Percentiles rank a stretch among this genome's conserved stretches.
phyloP scores from a whole-genome alignment of 805 yeast genomes.

The Kazachstania bromeliacearum region DNA sequence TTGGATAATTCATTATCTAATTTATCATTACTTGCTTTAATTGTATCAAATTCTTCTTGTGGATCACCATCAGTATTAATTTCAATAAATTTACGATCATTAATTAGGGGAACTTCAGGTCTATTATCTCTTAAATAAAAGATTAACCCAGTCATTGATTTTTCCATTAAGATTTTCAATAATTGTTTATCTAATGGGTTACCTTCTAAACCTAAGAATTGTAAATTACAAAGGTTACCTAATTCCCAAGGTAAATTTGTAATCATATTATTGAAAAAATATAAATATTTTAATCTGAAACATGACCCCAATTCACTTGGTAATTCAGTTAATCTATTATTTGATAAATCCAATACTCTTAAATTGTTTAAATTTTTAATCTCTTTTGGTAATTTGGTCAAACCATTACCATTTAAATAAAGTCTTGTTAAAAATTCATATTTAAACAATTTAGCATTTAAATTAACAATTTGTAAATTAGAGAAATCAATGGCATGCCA shows the following conservation, averaged over 20 bases:
- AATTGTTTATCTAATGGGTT: constrained; percentile 65
- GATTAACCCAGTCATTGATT: constrained; percentile 78
- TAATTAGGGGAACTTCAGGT: constrained; percentile 55
- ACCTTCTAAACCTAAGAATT: constrained; percentile 88
- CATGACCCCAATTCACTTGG: constrained; percentile 82
- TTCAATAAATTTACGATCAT: constrained; percentile 75
- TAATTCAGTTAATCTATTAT: constrained; percentile 58
- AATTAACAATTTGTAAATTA: constrained; percentile 69
- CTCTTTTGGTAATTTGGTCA: constrained; percentile 55
- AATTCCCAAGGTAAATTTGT: constrained; percentile 70
- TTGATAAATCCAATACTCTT: constrained; percentile 77
- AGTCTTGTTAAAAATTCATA: constrained; percentile 80
- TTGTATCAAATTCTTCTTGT: constrained; percentile 20
- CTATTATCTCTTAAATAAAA: constrained; percentile 73
- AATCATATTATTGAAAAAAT: constrained; percentile 80
- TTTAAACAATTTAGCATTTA: constrained; percentile 67
- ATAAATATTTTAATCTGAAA: constrained; percentile 68
- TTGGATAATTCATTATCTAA: constrained; percentile 19
- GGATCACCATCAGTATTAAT: constrained; percentile 69
- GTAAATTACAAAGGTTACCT: constrained; percentile 75
- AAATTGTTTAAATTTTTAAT: constrained; percentile 62
- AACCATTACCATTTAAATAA: constrained; percentile 77
- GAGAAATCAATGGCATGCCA: constrained; percentile 93
- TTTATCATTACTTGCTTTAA: constrained; percentile 25
- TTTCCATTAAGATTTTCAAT: constrained; percentile 61